Base-by-base conservation (phyloP, 2,329 filamentous ascomycete genomes). In the Dryadomyces quercus-mongolicae region DNA sequence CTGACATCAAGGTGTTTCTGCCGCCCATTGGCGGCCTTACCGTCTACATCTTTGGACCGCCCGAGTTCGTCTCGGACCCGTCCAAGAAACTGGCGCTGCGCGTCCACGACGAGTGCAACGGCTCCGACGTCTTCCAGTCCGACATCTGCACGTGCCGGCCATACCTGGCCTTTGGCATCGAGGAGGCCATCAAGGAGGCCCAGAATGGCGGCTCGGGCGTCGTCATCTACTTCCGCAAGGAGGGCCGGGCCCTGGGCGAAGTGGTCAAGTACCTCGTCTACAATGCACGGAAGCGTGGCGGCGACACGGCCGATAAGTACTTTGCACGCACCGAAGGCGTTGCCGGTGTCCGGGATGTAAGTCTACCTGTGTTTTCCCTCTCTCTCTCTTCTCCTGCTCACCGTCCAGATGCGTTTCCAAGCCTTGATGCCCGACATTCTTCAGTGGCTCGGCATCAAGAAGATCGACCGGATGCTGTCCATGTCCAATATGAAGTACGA, bases 161-260 rank as follows among this genome's bases (percentile, higher is more conserved):
- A 16, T 97, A 97, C 67, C 81, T 97, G 55, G 94, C 95, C 65
- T 97, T 94, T 66, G 93, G 93, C 57, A 94, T 98, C 58, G 90
- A 95, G 65, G 93, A 98, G 70, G 93, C 93, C 13, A 92, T 98
- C 62, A 95, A 94, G 65, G 90, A 97, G 71, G 93, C 93, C 12
- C 93, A 97, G 67, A 89, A 86, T 55, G 92, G 92, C 53, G 92
- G 92, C 49, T 92, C 86, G 62, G 92, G 92, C 55, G 89, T 96
- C 21, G 93, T 97, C 53, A 96, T 97, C 67, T 98, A 98, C 69
- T 98, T 97, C 80, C 84, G 93, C 61, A 98, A 98, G 68, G 93
- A 98, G 73, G 93, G 93, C 36, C 81, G 93, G 61, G 93, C 92
- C 42, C 74, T 97, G 7, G 93, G 93, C 53, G 93, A 98, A 69